Percentiles rank a stretch among this genome's conserved stretches.
phyloP scores from a whole-genome alignment of 2,329 filamentous ascomycete genomes.

The Trichoderma guizhouense region DNA sequence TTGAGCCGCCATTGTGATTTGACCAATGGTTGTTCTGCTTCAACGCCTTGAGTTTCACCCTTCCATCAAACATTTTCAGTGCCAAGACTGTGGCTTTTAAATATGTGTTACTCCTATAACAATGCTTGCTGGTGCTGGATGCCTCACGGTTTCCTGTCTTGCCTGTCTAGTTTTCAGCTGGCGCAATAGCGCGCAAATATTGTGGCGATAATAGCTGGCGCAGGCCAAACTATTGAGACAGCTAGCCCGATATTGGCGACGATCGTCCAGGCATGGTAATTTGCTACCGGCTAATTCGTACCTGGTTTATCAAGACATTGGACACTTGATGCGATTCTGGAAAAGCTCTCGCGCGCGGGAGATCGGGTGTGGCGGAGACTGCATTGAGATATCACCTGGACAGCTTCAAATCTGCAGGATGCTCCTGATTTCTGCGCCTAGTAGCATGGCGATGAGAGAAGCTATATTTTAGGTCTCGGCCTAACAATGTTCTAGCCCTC shows the following conservation, averaged over 20 bases:
- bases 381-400: background rate
- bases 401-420: background rate
- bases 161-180: background rate
- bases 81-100: conserved; percentile 6
- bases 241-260: background rate
- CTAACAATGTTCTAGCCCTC: background rate
- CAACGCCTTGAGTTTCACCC: background rate
- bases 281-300: background rate
- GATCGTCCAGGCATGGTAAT: background rate
- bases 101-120: background rate
- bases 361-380: background rate
- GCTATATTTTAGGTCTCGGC: background rate
- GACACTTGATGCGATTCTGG: background rate
- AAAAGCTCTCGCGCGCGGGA: background rate
- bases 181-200: background rate
- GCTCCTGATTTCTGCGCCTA: background rate
- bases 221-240: conserved; percentile 5
- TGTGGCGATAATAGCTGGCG: background rate
- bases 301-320: background rate
- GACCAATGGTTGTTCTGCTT: background rate
- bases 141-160: background rate
- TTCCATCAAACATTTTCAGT: background rate
- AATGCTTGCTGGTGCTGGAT: background rate
- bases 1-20: background rate
- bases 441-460: background rate